phyloP scores from a whole-genome alignment of 805 yeast species.

The Hanseniaspora guilliermondii region DNA sequence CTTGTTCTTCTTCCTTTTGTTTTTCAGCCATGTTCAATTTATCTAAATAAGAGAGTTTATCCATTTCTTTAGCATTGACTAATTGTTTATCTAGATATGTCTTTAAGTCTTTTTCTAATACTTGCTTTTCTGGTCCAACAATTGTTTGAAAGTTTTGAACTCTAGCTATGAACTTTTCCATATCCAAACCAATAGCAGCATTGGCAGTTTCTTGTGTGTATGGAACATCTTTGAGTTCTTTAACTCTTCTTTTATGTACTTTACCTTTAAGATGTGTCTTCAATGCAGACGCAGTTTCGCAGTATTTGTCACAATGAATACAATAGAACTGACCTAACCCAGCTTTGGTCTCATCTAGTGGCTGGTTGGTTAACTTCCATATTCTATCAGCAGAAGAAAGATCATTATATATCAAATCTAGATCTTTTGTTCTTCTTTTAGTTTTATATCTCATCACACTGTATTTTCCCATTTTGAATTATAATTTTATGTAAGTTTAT shows the following conservation, averaged over 20 bases:
- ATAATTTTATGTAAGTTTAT: slow-evolving; percentile 2
- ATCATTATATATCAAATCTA: slow-evolving; percentile 73
- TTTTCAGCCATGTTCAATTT: slow-evolving; percentile 12
- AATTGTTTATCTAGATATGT: slow-evolving; percentile 22
- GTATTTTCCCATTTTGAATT: slow-evolving; percentile 62
- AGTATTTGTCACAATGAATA: slow-evolving; percentile 85
- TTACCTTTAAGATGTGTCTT: slow-evolving; percentile 63
- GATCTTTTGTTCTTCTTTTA: slow-evolving; percentile 71
- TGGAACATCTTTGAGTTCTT: slow-evolving; percentile 62
- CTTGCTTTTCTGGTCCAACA: slow-evolving; percentile 36
- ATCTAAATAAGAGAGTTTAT: slow-evolving; percentile 25
- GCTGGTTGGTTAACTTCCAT: slow-evolving; percentile 58
- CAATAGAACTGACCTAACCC: slow-evolving; percentile 94
- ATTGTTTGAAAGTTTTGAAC: slow-evolving; percentile 49
- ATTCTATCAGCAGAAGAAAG: slow-evolving; percentile 54
- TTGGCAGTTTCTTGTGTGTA: slow-evolving; percentile 81
- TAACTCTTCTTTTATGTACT: slow-evolving; percentile 76
- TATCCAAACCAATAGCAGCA: slow-evolving; percentile 75
- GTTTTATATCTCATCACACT: slow-evolving; percentile 80
- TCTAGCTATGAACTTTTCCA: slow-evolving; percentile 50
- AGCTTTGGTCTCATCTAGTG: slow-evolving; percentile 76
- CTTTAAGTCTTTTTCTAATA: slow-evolving; percentile 31
- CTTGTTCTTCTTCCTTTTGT: slow-evolving; percentile 14
- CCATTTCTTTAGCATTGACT: slow-evolving; percentile 24
- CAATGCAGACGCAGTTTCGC: slow-evolving; percentile 62